These are phyloP conservation scores for Chenopodium quinoa DNA, from an alignment of 148 eudicot genomes.

Conservation along the genomic window DNA sequence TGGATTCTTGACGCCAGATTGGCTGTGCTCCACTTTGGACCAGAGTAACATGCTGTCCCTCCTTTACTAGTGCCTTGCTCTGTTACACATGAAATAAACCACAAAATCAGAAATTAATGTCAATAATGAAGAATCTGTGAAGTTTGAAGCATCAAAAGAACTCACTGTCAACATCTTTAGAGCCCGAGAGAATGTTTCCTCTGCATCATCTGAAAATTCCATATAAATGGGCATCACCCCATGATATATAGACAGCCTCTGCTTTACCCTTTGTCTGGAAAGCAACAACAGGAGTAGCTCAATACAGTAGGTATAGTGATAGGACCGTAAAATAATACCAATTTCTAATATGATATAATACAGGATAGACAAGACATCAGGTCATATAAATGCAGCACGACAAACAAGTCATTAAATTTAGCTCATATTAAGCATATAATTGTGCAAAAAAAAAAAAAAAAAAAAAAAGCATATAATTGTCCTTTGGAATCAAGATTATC, in stretches of 20 bases:
- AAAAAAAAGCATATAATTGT: too few relatives aligned
- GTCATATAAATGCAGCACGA: background rate
- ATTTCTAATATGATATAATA: background rate
- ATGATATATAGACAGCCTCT: conserved; percentile 71
- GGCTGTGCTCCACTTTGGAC: conserved; percentile 99
- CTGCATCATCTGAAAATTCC: conserved; percentile 88
- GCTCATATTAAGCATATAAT: too few relatives aligned
- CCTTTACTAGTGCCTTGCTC: conserved; percentile 64
- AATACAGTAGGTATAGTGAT: background rate
- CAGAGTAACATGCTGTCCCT: conserved; percentile 77
- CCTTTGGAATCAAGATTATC: too few relatives aligned
- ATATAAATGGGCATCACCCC: conserved; percentile 89
- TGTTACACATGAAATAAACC: conserved; percentile 21
- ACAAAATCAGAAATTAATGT: conserved; percentile 14
- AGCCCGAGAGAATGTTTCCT: conserved; percentile 91
- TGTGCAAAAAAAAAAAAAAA: too few relatives aligned
- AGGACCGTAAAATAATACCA: background rate
- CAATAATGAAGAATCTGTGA: background rate
- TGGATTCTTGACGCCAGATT: conserved; percentile 92
- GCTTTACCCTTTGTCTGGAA: conserved; percentile 81
- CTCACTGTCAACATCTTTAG: conserved; percentile 67
- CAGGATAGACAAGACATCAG: background rate
- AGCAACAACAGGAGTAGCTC: conserved; percentile 15
- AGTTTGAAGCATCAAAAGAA: background rate
- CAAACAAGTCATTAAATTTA: background rate